Percentiles rank a stretch among this genome's conserved stretches.
Conservation (phyloP, 176 grass and related monocot genomes). For the Melocanna baccifera region DNA sequence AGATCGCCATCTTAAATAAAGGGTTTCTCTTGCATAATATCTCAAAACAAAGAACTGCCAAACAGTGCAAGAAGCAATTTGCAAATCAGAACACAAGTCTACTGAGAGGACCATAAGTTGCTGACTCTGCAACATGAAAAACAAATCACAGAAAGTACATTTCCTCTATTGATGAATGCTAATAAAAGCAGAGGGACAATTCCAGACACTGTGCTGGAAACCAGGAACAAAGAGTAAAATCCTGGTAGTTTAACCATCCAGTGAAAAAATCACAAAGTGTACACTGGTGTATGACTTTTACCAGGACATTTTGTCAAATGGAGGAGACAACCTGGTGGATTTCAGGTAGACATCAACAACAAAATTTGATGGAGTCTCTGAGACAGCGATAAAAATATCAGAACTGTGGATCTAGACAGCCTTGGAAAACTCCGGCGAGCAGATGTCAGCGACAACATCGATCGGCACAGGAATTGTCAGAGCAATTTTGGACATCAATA, state of each 20-base stretch:
- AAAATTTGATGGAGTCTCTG: neutral
- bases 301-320: neutral
- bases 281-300: neutral
- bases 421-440: too few species aligned
- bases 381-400: neutral
- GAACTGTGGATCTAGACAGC: neutral
- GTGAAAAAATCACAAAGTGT: neutral
- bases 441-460: too few species aligned
- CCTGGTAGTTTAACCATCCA: neutral
- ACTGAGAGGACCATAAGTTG: neutral
- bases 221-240: conserved; percentile 2
- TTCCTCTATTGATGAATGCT: neutral
- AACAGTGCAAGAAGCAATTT: conserved; percentile 35
- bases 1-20: too few species aligned
- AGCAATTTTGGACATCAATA: too few species aligned
- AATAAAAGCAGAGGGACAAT: neutral
- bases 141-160: neutral
- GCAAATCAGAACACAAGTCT: conserved; percentile 18
- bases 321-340: neutral
- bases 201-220: neutral
- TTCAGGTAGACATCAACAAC: neutral
- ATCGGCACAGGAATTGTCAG: too few species aligned
- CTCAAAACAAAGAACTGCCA: conserved; percentile 95
- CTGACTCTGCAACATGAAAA: neutral
- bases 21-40: conserved; percentile 94